Conservation (phyloP, 1,284 basidiomycete genomes). For the Rhodotorula sp. region DNA sequence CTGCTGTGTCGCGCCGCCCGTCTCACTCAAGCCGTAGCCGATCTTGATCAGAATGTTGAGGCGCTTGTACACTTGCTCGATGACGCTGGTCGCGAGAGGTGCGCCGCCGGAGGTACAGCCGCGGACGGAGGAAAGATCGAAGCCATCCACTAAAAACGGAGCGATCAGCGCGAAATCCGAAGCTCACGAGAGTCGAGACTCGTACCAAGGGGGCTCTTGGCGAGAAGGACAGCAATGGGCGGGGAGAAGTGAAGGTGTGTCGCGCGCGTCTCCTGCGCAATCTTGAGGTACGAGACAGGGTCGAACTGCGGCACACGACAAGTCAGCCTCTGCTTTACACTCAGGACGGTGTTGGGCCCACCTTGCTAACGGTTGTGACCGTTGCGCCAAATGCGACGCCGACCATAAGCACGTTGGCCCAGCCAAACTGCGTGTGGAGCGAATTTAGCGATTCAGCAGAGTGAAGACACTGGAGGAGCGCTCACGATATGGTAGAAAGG, state of each 20-base stretch:
- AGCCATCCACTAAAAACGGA: constrained; percentile 22
- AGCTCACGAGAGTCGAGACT: constrained; percentile 2
- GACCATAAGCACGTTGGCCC: constrained; percentile 47
- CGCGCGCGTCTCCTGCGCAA: constrained; percentile 48
- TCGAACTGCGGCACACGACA: constrained; percentile 45
- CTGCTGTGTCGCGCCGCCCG: constrained; percentile 39
- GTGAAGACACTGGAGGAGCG: neutral
- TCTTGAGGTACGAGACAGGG: constrained; percentile 48
- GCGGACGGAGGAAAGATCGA: constrained; percentile 49
- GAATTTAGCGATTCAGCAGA: neutral
- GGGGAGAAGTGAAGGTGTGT: constrained; percentile 53
- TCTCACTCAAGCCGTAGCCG: constrained; percentile 48
- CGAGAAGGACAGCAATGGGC: constrained; percentile 51
- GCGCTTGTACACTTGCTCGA: constrained; percentile 50
- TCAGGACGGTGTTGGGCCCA: constrained; percentile 2
- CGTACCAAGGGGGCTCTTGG: constrained; percentile 47
- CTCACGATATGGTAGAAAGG: constrained; percentile 49
- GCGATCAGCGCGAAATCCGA: neutral
- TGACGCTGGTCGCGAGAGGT: constrained; percentile 49
- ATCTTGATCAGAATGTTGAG: constrained; percentile 50
- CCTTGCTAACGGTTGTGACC: constrained; percentile 48
- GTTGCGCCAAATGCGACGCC: constrained; percentile 50
- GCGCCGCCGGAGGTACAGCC: constrained; percentile 52
- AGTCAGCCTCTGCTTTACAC: neutral
- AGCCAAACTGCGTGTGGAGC: constrained; percentile 30